phyloP scores from a whole-genome alignment of 2,329 filamentous ascomycete genomes.

The Xylariales sp. region DNA sequence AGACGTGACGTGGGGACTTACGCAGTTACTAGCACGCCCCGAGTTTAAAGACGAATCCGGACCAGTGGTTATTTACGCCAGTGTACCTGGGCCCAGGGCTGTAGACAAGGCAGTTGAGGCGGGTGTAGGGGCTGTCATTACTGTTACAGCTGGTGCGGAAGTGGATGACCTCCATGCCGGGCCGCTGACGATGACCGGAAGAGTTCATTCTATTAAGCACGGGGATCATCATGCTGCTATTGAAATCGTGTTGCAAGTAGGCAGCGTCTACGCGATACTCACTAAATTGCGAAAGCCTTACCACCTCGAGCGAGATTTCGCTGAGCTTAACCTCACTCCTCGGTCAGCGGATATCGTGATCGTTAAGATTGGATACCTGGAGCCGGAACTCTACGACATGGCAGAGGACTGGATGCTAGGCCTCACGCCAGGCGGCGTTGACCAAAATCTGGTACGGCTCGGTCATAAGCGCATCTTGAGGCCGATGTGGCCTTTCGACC shows the following conservation, averaged over 20 bases:
- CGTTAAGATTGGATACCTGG: slow-evolving; percentile 67
- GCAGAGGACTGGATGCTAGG: slow-evolving; percentile 65
- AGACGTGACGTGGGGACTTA: slow-evolving; percentile 64
- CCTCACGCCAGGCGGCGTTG: slow-evolving; percentile 64
- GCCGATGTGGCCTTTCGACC: slow-evolving; percentile 62
- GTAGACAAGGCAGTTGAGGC: slow-evolving; percentile 56
- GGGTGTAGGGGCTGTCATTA: slow-evolving; percentile 60
- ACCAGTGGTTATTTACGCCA: slow-evolving; percentile 63
- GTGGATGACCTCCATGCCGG: slow-evolving; percentile 61
- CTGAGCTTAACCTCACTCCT: slow-evolving; percentile 58
- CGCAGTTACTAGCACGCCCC: slow-evolving; percentile 56
- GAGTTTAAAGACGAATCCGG: slow-evolving; percentile 56
- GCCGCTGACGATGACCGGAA: slow-evolving; percentile 62
- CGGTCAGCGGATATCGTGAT: slow-evolving; percentile 62
- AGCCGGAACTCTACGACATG: slow-evolving; percentile 66
- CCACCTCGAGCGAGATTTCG: slow-evolving; percentile 64
- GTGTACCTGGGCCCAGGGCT: slow-evolving; percentile 60
- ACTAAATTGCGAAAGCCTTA: slow-evolving; percentile 65
- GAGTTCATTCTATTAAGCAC: slow-evolving; percentile 61
- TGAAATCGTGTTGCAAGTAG: slow-evolving; percentile 63
- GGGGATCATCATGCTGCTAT: slow-evolving; percentile 60
- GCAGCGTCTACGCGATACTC: slow-evolving; percentile 63
- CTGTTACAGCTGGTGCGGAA: slow-evolving; percentile 63
- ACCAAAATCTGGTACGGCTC: slow-evolving; percentile 62
- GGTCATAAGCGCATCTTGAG: slow-evolving; percentile 60